These are phyloP conservation scores for Penicillium simplicissimum DNA, from an alignment of 495 filamentous ascomycete genomes.

Conservation along the genomic window DNA sequence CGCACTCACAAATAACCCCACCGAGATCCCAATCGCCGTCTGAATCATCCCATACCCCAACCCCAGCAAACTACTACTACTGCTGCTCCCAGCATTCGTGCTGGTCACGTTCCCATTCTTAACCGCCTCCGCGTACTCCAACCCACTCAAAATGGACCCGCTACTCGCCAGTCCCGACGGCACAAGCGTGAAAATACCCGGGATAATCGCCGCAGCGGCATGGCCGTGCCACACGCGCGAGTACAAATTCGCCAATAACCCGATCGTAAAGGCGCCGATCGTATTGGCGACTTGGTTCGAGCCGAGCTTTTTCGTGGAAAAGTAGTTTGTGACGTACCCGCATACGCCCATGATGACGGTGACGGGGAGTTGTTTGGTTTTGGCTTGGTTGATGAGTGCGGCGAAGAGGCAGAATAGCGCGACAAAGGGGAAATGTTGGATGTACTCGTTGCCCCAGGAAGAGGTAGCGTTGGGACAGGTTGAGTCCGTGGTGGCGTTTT, in stretches of 20 bases:
- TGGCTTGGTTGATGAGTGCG: slow-evolving; percentile 81
- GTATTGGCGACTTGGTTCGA: slow-evolving; percentile 79
- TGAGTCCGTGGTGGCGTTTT: slow-evolving; percentile 66
- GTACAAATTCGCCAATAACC: slow-evolving; percentile 82
- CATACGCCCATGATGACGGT: slow-evolving; percentile 75
- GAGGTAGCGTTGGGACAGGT: slow-evolving; percentile 48
- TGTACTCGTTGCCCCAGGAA: slow-evolving; percentile 39
- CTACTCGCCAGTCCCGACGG: slow-evolving; percentile 80
- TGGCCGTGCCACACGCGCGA: slow-evolving; percentile 75
- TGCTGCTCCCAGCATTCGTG: slow-evolving; percentile 10
- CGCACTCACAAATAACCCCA: slow-evolving; percentile 79
- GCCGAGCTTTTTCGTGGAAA: slow-evolving; percentile 64
- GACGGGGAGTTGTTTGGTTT: slow-evolving; percentile 78
- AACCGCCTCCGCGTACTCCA: slow-evolving; percentile 73
- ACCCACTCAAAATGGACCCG: slow-evolving; percentile 76
- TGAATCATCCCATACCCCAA: slow-evolving; percentile 76
- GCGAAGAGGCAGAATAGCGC: slow-evolving; percentile 75
- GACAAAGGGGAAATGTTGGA: slow-evolving; percentile 59
- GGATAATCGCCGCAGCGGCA: slow-evolving; percentile 81
- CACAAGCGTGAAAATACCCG: slow-evolving; percentile 92
- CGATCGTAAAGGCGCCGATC: slow-evolving; percentile 79
- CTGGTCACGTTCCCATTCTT: slow-evolving; percentile 19
- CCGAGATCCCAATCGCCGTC: slow-evolving; percentile 84
- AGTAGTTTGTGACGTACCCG: slow-evolving; percentile 81
- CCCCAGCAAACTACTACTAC: slow-evolving; percentile 23